These are phyloP conservation scores for Rossbeevera mucosa DNA, from an alignment of 768 basidiomycete species.

Conservation along the genomic window DNA sequence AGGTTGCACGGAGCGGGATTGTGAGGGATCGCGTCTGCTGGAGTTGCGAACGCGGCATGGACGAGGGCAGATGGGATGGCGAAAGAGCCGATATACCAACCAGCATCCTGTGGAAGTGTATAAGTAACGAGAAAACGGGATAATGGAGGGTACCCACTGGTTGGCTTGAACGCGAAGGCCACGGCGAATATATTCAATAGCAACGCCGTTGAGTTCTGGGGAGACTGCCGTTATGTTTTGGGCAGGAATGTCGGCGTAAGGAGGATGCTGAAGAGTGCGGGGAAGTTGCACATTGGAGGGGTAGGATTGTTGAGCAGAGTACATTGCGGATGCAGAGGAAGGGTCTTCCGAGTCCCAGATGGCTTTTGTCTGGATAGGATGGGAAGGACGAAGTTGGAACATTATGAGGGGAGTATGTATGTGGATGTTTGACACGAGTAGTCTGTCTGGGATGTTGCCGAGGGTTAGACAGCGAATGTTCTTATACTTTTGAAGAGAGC, in stretches of 20 bases:
- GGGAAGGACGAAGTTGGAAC: conserved; percentile 34
- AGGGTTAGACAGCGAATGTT: conserved; percentile 8
- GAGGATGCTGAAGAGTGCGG: conserved; percentile 62
- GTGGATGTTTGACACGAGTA: conserved; percentile 13
- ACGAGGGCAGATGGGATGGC: conserved; percentile 39
- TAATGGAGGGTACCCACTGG: conserved; percentile 32
- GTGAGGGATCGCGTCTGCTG: conserved; percentile 30
- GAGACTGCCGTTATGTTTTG: conserved; percentile 54
- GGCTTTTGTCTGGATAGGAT: conserved; percentile 35
- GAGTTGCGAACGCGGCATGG: conserved; percentile 30
- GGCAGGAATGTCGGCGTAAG: conserved; percentile 51
- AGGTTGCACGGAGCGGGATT: conserved; percentile 29
- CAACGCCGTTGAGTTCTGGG: conserved; percentile 45
- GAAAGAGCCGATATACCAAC: conserved; percentile 44
- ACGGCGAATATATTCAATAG: conserved; percentile 61
- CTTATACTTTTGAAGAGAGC: conserved; percentile 27
- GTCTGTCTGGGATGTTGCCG: conserved; percentile 15
- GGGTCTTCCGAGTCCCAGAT: conserved; percentile 33
- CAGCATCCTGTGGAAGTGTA: conserved; percentile 30
- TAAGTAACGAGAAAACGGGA: conserved; percentile 26
- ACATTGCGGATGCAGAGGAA: conserved; percentile 23
- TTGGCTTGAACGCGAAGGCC: conserved; percentile 43
- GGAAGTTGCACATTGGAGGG: conserved; percentile 57
- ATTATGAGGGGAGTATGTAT: conserved; percentile 22
- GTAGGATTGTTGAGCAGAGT: conserved; percentile 27